Conservation (phyloP, 768 basidiomycete genomes). For the Leccinum truebloodii region DNA sequence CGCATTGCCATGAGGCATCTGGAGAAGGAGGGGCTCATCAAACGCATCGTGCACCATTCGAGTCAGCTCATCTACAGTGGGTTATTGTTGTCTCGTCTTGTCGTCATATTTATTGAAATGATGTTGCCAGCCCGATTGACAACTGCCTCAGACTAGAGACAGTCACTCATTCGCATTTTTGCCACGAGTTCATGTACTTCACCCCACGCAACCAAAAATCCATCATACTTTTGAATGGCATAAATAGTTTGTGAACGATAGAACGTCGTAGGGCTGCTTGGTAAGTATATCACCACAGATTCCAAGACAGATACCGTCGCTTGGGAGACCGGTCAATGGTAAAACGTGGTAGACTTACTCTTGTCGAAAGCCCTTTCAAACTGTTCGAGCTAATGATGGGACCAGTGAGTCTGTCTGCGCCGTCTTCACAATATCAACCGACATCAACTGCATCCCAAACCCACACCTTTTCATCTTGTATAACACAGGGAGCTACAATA, state of each 20-base stretch:
- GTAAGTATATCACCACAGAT: neutral
- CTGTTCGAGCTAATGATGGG: neutral
- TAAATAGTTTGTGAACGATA: neutral
- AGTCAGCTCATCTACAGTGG: slow-evolving; percentile 94
- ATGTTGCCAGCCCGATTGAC: slow-evolving; percentile 43
- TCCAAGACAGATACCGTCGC: too few species aligned
- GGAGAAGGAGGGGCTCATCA: slow-evolving; percentile 93
- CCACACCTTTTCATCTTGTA: neutral
- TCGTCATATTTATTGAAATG: slow-evolving; percentile 5
- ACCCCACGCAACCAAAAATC: slow-evolving; percentile 29
- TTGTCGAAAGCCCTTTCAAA: neutral
- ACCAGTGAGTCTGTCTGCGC: neutral
- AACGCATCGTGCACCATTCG: slow-evolving; percentile 95
- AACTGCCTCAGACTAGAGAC: slow-evolving; percentile 40
- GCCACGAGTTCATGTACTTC: slow-evolving; percentile 39
- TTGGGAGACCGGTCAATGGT: too few species aligned
- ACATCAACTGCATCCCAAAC: neutral
- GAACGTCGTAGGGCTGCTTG: neutral
- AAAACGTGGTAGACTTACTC: too few species aligned
- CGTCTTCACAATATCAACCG: neutral
- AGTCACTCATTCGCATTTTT: slow-evolving; percentile 21
- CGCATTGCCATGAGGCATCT: slow-evolving; percentile 88
- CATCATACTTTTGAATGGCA: slow-evolving; percentile 28
- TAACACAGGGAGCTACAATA: neutral
- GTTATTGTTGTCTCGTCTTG: slow-evolving; percentile 34